Evolutionary conservation across 2,329 filamentous ascomycete genomes (phyloP), one percentile per base, ranked within the genome.

Genomic region (Cordyceps cateniannulata): DNA sequence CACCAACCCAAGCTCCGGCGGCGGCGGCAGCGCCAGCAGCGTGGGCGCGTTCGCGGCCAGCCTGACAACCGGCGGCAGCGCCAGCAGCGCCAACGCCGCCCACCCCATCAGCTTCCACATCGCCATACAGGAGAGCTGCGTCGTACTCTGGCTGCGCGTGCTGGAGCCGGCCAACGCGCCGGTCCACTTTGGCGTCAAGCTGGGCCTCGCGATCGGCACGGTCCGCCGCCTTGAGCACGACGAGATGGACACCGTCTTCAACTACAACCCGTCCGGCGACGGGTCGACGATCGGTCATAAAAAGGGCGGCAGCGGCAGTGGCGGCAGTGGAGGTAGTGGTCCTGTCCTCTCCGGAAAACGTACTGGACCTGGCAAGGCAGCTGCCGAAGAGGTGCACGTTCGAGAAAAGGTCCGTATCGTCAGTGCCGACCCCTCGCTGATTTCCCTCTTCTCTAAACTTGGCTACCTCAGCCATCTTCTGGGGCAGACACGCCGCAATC

Each of bases 401-500:
- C 86, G 88, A 66, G 93, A 97, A 72, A 97, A 97, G 76, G 84
- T 96, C 5, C 82, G 89, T 45, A 88, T 97, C 2, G 93, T 96
- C 73, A 93, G 86, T 68, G 90, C 92, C 60, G 93, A 98, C 72
- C 93, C 93, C 1, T 93, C 86, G 67, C 72, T 97, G 65, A 86
- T 97, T 71, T 88, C 90, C 40, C 80, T 95, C 38, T 88, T 90
- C 72, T 88, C 91, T 5, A 97, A 97, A 75, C 77, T 97, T 66
- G 85, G 82, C 32, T 91, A 90, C 5, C 75, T 97, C 61, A 87
- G 89, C 64, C 85, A 92, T 67, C 87, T 87, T 63, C 80, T 96
- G 22, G 79, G 81, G 61, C 78, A 90, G 64, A 87, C 88, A 65
- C 81, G 89, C 66, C 79, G 83, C 60, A 92, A 92, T 14, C 74